Conservation (phyloP, 2,329 filamentous ascomycete genomes). For the Neocucurbitaria cava region DNA sequence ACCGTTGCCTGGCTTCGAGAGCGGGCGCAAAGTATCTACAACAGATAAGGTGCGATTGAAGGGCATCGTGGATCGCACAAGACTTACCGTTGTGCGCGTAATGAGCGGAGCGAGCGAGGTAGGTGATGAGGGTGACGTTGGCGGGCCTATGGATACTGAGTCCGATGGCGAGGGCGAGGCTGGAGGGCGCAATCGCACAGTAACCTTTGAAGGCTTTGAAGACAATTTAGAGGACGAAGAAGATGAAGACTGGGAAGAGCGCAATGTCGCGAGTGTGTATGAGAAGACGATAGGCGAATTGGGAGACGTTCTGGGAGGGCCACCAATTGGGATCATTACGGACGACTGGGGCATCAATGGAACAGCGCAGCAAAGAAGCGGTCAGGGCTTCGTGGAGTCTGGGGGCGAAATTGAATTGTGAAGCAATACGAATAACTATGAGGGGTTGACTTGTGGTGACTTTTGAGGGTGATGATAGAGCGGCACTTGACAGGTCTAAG, state of each 20-base stretch:
- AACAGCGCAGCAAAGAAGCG: conserved; percentile 13
- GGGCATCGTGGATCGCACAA: conserved; percentile 78
- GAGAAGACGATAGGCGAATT: conserved; percentile 79
- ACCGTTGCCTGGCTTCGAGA: conserved; percentile 73
- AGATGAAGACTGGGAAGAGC: conserved; percentile 40
- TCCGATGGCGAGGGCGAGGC: conserved; percentile 32
- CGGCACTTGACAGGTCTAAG: too few relatives aligned
- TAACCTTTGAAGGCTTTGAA: conserved; percentile 45
- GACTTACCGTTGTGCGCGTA: conserved; percentile 73
- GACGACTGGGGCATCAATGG: conserved; percentile 41
- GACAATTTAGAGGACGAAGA: conserved; percentile 55
- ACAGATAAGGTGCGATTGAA: conserved; percentile 90
- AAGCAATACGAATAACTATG: background rate
- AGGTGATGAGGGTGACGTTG: conserved; percentile 37
- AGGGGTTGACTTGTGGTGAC: background rate
- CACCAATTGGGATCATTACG: conserved; percentile 56
- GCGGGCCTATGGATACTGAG: conserved; percentile 40
- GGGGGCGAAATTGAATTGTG: conserved; percentile 16
- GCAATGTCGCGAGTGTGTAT: conserved; percentile 69
- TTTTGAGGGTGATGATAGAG: background rate
- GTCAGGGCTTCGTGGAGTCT: conserved; percentile 21
- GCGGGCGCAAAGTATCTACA: conserved; percentile 69
- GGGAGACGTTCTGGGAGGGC: conserved; percentile 68
- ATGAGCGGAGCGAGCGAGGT: conserved; percentile 63
- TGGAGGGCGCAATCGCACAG: conserved; percentile 26